A percentile compares a stretch with the other conserved stretches of the same genome.
Conservation (phyloP, 2,329 filamentous ascomycete species). For the Penicillium sp. region DNA sequence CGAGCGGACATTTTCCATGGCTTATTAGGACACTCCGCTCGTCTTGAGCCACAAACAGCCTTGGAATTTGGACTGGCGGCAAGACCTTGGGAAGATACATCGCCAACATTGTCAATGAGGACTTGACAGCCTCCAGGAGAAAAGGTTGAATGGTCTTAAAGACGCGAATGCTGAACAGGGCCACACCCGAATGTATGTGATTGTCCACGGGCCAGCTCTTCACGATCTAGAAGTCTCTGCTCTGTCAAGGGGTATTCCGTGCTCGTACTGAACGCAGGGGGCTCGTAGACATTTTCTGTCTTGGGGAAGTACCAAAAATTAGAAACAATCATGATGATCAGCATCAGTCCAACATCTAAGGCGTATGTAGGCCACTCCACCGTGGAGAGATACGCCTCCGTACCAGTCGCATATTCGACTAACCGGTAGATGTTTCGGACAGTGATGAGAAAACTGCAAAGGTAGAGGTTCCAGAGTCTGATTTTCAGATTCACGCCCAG, state of each 20-base stretch:
- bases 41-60: too few species aligned
- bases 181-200: background rate
- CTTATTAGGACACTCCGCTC: too few species aligned
- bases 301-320: constrained; percentile 10
- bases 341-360: constrained; percentile 12
- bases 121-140: too few species aligned
- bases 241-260: background rate
- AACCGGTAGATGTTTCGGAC: constrained; percentile 12
- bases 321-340: constrained; percentile 3
- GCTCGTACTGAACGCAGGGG: background rate
- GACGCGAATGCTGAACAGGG: too few species aligned
- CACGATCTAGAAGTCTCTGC: background rate
- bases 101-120: too few species aligned
- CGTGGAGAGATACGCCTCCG: constrained; percentile 2
- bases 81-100: too few species aligned
- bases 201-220: background rate
- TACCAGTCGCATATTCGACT: constrained; percentile 9
- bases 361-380: constrained; percentile 10
- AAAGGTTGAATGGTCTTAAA: too few species aligned
- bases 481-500: background rate
- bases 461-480: constrained; percentile 4
- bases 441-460: constrained; percentile 2
- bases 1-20: too few species aligned
- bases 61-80: too few species aligned
- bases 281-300: constrained; percentile 1